A percentile compares a stretch with the other conserved stretches of the same genome.
These are phyloP conservation scores for Leishmania tropica DNA, from an alignment of 208 protist genomes.

Conservation along the genomic window DNA sequence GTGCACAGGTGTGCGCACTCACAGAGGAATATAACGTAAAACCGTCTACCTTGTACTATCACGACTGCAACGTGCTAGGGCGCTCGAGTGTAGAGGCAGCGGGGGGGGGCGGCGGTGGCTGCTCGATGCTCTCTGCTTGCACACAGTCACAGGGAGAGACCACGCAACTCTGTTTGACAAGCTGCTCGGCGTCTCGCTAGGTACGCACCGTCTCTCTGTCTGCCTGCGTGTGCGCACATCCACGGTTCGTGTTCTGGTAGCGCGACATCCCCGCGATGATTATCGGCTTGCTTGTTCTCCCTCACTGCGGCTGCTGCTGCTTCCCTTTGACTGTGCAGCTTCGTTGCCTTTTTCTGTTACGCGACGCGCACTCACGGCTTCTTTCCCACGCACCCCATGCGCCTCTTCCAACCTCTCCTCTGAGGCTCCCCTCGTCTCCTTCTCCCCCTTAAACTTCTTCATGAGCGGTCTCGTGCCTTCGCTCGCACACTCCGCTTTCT, in stretches of 20 bases:
- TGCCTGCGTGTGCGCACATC: neutral
- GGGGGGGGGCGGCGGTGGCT: neutral
- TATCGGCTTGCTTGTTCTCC: neutral
- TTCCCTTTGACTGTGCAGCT: neutral
- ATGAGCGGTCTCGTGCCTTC: neutral
- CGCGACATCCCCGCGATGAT: neutral
- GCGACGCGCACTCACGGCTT: neutral
- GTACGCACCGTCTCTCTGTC: neutral
- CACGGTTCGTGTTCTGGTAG: neutral
- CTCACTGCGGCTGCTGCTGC: neutral
- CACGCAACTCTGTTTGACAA: neutral
- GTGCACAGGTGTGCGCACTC: no score
- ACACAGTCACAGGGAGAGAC: neutral
- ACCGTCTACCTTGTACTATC: neutral
- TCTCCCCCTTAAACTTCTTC: neutral
- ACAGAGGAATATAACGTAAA: no score
- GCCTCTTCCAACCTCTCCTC: neutral
- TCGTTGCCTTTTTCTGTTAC: neutral
- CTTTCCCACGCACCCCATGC: neutral
- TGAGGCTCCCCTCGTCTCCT: neutral
- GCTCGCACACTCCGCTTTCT: neutral
- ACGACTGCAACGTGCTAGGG: neutral
- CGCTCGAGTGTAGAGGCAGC: no score
- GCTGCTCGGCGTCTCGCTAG: neutral
- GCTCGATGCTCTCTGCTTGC: neutral